Evolutionary conservation across 257 asterid genomes (phyloP).

Genomic region (Galeopsis tetrahit): DNA sequence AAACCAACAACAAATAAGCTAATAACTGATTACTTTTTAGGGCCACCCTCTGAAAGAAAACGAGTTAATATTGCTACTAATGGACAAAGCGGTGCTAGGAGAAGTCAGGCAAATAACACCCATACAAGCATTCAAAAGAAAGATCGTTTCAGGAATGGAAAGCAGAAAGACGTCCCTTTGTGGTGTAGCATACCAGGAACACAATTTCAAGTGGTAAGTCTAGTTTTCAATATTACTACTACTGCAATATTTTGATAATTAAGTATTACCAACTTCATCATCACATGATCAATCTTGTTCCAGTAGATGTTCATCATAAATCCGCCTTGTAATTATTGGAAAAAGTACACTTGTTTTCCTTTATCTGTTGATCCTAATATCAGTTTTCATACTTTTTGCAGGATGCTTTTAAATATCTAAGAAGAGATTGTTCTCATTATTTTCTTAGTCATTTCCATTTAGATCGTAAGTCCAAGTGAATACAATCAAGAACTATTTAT

Average conservation of each 20-base stretch:
- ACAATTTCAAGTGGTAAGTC: slow-evolving; percentile 78
- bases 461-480: slow-evolving; percentile 78
- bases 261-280: slow-evolving; percentile 2
- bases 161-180: slow-evolving; percentile 65
- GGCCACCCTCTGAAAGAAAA: slow-evolving; percentile 52
- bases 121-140: slow-evolving; percentile 43
- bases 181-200: slow-evolving; percentile 97
- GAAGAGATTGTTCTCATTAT: slow-evolving; percentile 94
- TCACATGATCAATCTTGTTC: slow-evolving; percentile 15
- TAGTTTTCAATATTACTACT: slow-evolving; percentile 18
- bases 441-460: slow-evolving; percentile 94
- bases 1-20: slow-evolving; percentile 61
- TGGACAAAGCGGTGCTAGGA: slow-evolving; percentile 39
- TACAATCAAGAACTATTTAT: background rate
- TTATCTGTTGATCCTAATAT: slow-evolving; percentile 14
- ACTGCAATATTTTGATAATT: slow-evolving; percentile 1
- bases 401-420: slow-evolving; percentile 89
- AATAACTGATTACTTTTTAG: slow-evolving; percentile 80
- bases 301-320: background rate
- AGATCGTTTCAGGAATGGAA: slow-evolving; percentile 49
- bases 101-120: slow-evolving; percentile 41
- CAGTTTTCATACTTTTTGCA: slow-evolving; percentile 46
- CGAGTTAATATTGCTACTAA: slow-evolving; percentile 34
- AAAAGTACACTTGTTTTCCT: background rate
- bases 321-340: background rate